Percentiles rank a stretch among this genome's conserved stretches.
These are phyloP conservation scores for Blastocrithidia nonstop DNA, from an alignment of 208 protist species.

Conservation along the genomic window DNA sequence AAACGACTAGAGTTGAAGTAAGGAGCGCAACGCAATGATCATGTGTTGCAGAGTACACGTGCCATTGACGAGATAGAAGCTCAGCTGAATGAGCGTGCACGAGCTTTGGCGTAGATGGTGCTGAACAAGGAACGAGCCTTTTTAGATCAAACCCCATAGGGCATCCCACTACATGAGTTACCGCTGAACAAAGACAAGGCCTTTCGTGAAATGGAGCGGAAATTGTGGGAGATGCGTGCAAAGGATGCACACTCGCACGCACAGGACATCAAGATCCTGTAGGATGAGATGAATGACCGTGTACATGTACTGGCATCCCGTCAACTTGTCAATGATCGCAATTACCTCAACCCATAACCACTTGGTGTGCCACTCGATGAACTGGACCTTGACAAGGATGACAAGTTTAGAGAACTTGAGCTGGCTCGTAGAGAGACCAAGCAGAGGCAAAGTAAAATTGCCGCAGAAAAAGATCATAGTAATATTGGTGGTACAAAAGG, in stretches of 20 bases:
- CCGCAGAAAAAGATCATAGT: too few relatives aligned
- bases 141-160: conserved; percentile 32
- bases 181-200: conserved; percentile 31
- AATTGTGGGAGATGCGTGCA: conserved; percentile 21
- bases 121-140: conserved; percentile 33
- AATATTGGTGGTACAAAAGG: not conserved
- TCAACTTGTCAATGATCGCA: conserved; percentile 25
- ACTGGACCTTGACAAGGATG: conserved; percentile 48
- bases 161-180: conserved; percentile 35
- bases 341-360: conserved; percentile 57
- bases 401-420: conserved; percentile 32
- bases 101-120: conserved; percentile 38
- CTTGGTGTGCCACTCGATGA: conserved; percentile 37
- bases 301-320: conserved; percentile 27
- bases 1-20: conserved; percentile 35
- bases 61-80: conserved; percentile 39
- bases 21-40: conserved; percentile 14
- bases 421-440: conserved; percentile 28
- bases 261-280: conserved; percentile 18
- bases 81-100: conserved; percentile 28
- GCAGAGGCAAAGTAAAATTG: conserved; percentile 8
- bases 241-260: conserved; percentile 26
- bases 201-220: conserved; percentile 35
- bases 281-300: conserved; percentile 42
- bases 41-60: conserved; percentile 12